Evolutionary conservation across 306 rosid species (phyloP).

Genomic region (Canavalia ensiformis): DNA sequence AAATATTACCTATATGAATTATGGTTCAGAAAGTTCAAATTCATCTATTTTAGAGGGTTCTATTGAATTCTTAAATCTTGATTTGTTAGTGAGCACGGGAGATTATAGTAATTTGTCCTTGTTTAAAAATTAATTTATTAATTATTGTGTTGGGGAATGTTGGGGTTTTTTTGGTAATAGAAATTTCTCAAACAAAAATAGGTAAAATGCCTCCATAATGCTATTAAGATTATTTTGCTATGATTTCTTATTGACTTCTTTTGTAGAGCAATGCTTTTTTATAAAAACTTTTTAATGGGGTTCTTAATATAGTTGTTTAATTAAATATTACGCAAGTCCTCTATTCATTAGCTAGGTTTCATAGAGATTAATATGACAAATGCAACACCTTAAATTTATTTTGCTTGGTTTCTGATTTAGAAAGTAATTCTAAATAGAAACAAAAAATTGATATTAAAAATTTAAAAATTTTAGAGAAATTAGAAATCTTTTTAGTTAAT

Average conservation of each 20-base stretch:
- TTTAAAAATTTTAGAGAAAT: too few species aligned
- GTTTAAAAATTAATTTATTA: conserved; percentile 1
- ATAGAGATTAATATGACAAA: background rate
- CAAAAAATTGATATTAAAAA: too few species aligned
- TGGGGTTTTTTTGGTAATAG: conserved; percentile 89
- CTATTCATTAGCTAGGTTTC: background rate
- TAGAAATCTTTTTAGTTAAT: too few species aligned
- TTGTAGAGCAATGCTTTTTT: background rate
- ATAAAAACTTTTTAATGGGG: background rate
- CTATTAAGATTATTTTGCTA: background rate
- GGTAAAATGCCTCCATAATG: conserved; percentile 45
- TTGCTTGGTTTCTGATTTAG: too few species aligned
- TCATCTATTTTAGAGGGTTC: conserved; percentile 63
- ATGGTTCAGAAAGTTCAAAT: conserved; percentile 47
- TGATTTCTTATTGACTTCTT: background rate
- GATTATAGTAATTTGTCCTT: background rate
- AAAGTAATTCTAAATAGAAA: too few species aligned
- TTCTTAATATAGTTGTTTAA: background rate
- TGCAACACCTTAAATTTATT: too few species aligned
- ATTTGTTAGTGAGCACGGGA: conserved; percentile 16
- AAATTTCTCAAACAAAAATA: conserved; percentile 81
- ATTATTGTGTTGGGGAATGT: conserved; percentile 74
- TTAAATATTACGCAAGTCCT: background rate
- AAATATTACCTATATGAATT: conserved; percentile 34
- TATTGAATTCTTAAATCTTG: conserved; percentile 65